Evolutionary conservation across 176 grass and related monocot species (phyloP), one percentile per base, ranked within the genome.

Genomic region (Oryza australiensis): DNA sequence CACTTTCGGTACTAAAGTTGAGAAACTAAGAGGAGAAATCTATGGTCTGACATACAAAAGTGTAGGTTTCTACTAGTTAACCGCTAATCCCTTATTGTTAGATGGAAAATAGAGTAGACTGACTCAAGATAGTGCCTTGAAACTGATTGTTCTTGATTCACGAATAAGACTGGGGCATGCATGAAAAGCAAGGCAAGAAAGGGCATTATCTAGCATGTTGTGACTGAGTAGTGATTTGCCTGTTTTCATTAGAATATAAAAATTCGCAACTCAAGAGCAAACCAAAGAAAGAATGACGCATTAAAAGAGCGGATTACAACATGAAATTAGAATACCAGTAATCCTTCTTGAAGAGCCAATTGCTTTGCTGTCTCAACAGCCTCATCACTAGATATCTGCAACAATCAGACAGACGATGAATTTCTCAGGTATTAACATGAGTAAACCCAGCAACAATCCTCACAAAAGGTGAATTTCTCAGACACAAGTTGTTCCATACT

Each of bases 361-460:
- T 98, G 93, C 77, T 98, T 98, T 86, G 92, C 95, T 64, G 82
- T 95, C 76, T 98, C 93, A 84, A 98, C 66, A 85, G 95, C 90
- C 79, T 98, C 93, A 20, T 93, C 91, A 32, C 93, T 98, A 73
- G 96, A 98, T 89, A 95, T 80, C 96, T 98, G 68, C 29, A 82
- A 63, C 73, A 37, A 37, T 37, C 35, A 37, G 35, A 37, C 35
- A 37, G 35, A 7, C 8, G 7, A 7, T 37, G 4, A 37, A 37
- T 37, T 37, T 37, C 35, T 37, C 20, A 68, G 37, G 82, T 18
- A 80, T 59, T 59, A 83, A 62, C 55, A 83, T 80, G 30, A 64
- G 23, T 55, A 73, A 73, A 40, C 43, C 9, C 42, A 24, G 5
- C 49, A 70, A 59, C 30, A 65, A 65, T 45, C 8, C 29, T 40